Evolutionary conservation across 2,329 filamentous ascomycete genomes (phyloP), one percentile per base, ranked within the genome.

Genomic region (Pseudomassariella vexata): DNA sequence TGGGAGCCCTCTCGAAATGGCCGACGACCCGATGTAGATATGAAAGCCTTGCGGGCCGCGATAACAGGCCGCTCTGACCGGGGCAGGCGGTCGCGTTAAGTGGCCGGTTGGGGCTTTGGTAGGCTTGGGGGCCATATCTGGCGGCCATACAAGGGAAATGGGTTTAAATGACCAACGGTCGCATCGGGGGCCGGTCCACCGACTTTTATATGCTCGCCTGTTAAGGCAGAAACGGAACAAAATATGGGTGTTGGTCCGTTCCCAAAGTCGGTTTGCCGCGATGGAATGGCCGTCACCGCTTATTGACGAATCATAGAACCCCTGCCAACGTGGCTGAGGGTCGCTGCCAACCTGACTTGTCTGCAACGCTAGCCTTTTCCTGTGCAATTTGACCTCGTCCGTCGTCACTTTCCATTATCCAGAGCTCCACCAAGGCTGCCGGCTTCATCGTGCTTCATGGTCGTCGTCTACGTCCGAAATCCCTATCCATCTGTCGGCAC

Each of bases 71-170:
- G 40, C 38, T 38, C 25, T 22, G 26, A 35, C 44, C 40, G 35
- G 32, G 20, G 27, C 25, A 19, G 14, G 36, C 34, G 44, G 40
- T 43, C 40, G 38, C 34, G 39, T 36, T n/a, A n/a, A n/a, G n/a
- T n/a, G n/a, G n/a, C n/a, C n/a, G n/a, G n/a, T 32, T 35, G 48
- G 44, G 50, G 48, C 50, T 51, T 50, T 42, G 50, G 35, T 47
- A 42, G 50, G 48, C 50, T 51, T 50, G 42, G 50, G 35, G 47
- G 43, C 49, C 48, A 34, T 16, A 44, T 39, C 40, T 25, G 34
- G 42, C 36, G 50, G 39, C 50, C 52, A 29, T 32, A 32, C 36
- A 24, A 24, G 26, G n/a, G 32, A 39, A 36, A 32, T 24, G 27
- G 30, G 30, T 34, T 31, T 24, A 36, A 38, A 30, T 28, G 35